Base-by-base conservation (phyloP, 1,284 basidiomycete genomes). In the Leccinum pachyderme region DNA sequence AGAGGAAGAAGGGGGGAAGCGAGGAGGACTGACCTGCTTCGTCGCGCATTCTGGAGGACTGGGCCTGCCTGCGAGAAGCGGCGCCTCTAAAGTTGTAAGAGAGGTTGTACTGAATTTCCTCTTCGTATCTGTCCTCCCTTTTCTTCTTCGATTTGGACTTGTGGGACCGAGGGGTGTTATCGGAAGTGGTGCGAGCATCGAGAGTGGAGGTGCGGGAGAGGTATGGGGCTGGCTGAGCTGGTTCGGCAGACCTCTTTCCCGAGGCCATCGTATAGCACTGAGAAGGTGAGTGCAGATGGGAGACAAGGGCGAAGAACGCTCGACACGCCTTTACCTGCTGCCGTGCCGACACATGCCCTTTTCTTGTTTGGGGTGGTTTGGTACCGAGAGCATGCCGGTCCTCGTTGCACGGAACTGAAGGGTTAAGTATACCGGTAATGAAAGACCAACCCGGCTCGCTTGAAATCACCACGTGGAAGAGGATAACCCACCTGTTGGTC, bases 151-250 rank as follows among this genome's bases (percentile, higher is more conserved):
- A 68, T 63, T 69, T 75, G 27, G 67, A 65, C 70, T 81, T 82
- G 58, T 81, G 79, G 44, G 79, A 73, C 57, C 79, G 75, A 48
- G 80, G 79, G 50, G 75, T 72, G 69, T 77, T 83, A 69, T 85
- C 81, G 51, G 79, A 73, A 18, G 80, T 75, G 57, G 77, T 72
- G 59, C 81, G 82, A 58, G 77, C 81, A 68, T 81, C 80, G 64
- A 80, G 81, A 51, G 74, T 77, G 66, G 79, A 75, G 67, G 75
- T 70, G 64, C 82, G 80, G 52, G 79, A 79, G 59, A 83, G 77
- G 73, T 82, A 86, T 35, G 47, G 47, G 57, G 80, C 56, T 51
- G 65, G 50, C 56, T 68, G 68, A 52, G 70, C 52, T 58, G 58
- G 56, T 55, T 70, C 66, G 59, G 65, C 59, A 59, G 68, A 49